Percentiles rank a stretch among this genome's conserved stretches.
Evolutionary conservation across 2,329 filamentous ascomycete genomes (phyloP).

Genomic region (Elsinoe arachidis): DNA sequence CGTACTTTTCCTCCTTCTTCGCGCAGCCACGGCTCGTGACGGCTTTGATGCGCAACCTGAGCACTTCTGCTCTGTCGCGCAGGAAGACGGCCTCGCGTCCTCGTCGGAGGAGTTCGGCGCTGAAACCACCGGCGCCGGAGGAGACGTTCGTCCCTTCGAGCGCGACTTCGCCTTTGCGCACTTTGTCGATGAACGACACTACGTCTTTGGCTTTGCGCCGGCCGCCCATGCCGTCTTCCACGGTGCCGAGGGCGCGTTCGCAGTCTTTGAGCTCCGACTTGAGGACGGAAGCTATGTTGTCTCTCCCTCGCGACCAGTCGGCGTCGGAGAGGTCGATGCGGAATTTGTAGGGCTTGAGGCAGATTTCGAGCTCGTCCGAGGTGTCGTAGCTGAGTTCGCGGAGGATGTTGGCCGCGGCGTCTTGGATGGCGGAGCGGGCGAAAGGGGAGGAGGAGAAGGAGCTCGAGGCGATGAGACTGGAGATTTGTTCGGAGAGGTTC

Average conservation of each 20-base stretch:
- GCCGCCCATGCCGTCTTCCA: conserved; percentile 73
- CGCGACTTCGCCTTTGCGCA: conserved; percentile 73
- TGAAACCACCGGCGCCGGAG: conserved; percentile 88
- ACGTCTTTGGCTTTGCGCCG: conserved; percentile 82
- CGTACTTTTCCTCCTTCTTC: conserved; percentile 79
- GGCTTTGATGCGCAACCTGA: conserved; percentile 81
- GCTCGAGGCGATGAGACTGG: conserved; percentile 66
- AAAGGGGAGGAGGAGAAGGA: conserved; percentile 87
- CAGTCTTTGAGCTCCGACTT: conserved; percentile 81
- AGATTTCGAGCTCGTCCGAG: conserved; percentile 95
- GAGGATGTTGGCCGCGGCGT: conserved; percentile 80
- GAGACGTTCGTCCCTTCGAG: conserved; percentile 69
- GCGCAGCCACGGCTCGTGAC: conserved; percentile 86
- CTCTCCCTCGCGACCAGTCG: conserved; percentile 79
- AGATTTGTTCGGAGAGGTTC: conserved; percentile 76
- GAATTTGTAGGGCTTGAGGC: conserved; percentile 97
- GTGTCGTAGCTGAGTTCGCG: conserved; percentile 96
- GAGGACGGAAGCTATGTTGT: conserved; percentile 71
- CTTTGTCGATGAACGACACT: conserved; percentile 81
- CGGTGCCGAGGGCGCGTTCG: conserved; percentile 63
- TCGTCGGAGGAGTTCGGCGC: conserved; percentile 70
- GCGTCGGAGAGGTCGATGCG: conserved; percentile 88
- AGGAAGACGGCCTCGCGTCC: conserved; percentile 91
- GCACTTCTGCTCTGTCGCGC: conserved; percentile 77
- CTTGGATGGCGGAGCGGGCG: conserved; percentile 82